phyloP scores from a whole-genome alignment of 2,329 filamentous ascomycete genomes.

The Curvularia hawaiiensis region DNA sequence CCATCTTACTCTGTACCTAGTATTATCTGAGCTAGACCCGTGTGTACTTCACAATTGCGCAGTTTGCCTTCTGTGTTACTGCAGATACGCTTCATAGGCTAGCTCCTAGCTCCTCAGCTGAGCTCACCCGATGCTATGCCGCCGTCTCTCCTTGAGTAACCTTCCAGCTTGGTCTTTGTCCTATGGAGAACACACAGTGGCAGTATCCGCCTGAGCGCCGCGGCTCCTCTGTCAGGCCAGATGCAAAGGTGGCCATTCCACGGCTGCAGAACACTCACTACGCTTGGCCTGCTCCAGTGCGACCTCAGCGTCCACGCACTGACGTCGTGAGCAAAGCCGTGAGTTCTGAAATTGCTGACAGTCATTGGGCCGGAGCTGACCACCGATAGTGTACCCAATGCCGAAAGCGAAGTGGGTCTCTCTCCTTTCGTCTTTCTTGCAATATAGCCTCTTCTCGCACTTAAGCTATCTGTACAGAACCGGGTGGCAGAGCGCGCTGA shows the following conservation, averaged over 20 bases:
- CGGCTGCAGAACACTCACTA: conserved; percentile 8
- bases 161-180: neutral
- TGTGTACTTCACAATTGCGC: neutral
- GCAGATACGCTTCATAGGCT: neutral
- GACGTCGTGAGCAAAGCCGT: conserved; percentile 25
- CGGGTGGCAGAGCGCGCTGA: conserved; percentile 6
- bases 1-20: neutral
- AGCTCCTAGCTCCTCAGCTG: neutral
- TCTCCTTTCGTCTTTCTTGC: neutral
- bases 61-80: neutral
- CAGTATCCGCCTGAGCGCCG: conserved; percentile 4
- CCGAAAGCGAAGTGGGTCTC: conserved; percentile 25
- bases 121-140: neutral
- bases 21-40: neutral
- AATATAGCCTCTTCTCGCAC: neutral
- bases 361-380: conserved; percentile 7
- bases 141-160: neutral
- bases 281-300: neutral
- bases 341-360: neutral
- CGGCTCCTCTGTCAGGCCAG: neutral
- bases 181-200: conserved; percentile 4
- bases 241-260: conserved; percentile 15
- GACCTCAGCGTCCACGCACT: conserved; percentile 6
- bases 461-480: neutral
- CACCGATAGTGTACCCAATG: conserved; percentile 22